Evolutionary conservation across 306 rosid species (phyloP).

Genomic region (Senna tora): DNA sequence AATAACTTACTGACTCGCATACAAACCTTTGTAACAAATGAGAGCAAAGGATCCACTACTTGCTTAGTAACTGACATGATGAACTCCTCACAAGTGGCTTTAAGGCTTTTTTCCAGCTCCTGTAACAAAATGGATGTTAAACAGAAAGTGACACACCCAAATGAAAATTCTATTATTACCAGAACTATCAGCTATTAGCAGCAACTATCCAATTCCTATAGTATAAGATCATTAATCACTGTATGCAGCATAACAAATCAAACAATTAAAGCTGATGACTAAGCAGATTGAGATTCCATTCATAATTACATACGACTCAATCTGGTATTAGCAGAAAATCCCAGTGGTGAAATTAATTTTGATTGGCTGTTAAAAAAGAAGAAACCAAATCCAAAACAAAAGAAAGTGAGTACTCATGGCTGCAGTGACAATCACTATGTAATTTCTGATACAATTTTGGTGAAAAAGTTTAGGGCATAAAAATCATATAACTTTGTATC

Average conservation of each 20-base stretch:
- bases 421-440: constrained; percentile 10
- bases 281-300: neutral
- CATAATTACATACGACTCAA: constrained; percentile 9
- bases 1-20: constrained; percentile 18
- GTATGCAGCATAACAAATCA: constrained; percentile 21
- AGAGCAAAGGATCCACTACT: constrained; percentile 98
- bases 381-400: neutral
- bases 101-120: constrained; percentile 95
- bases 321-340: neutral
- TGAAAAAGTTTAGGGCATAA: neutral
- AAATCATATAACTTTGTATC: constrained; percentile 24
- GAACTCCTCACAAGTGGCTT: constrained; percentile 96
- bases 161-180: neutral
- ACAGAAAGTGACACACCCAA: neutral
- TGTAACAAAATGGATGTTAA: constrained; percentile 48
- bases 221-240: neutral
- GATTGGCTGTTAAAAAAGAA: constrained; percentile 1
- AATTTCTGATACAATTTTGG: constrained; percentile 17
- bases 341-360: neutral
- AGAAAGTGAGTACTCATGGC: constrained; percentile 13
- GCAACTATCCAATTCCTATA: neutral
- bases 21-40: constrained; percentile 96
- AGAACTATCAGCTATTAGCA: neutral
- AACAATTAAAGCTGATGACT: constrained; percentile 12
- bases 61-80: constrained; percentile 95